A percentile compares a stretch with the other conserved stretches of the same genome.
Evolutionary conservation across 163 green algal genomes (phyloP).

Genomic region (Scenedesmus sp.): DNA sequence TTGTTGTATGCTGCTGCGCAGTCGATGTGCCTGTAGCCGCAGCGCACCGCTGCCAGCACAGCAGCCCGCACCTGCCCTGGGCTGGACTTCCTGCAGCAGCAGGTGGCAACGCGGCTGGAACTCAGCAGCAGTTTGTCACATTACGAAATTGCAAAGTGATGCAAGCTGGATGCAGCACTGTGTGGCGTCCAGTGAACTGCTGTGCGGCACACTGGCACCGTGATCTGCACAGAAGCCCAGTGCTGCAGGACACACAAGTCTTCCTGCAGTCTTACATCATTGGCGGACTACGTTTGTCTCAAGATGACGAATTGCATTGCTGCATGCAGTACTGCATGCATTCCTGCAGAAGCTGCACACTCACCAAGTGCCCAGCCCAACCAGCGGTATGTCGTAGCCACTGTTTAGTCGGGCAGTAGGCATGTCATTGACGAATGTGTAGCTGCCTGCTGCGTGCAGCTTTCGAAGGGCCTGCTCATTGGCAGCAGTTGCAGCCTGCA

Average conservation of each 20-base stretch:
- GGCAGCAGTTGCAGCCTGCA: constrained; percentile 6
- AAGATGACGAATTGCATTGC: neutral
- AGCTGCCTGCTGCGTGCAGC: constrained; percentile 2
- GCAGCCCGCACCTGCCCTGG: constrained; percentile 51
- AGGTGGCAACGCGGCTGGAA: neutral
- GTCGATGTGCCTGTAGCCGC: constrained; percentile 90
- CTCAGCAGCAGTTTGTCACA: neutral
- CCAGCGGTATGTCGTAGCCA: constrained; percentile 26
- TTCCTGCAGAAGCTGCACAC: neutral
- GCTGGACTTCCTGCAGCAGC: constrained; percentile 26
- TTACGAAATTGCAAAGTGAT: too few relatives aligned
- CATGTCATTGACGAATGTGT: constrained; percentile 27
- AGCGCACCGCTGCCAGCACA: constrained; percentile 73
- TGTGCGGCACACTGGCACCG: too few relatives aligned
- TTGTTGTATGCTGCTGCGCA: constrained; percentile 85
- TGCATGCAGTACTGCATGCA: neutral
- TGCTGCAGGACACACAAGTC: too few relatives aligned
- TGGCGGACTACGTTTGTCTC: neutral
- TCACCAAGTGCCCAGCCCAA: constrained; percentile 51
- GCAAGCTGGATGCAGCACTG: neutral
- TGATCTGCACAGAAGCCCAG: too few relatives aligned
- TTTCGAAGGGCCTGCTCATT: constrained; percentile 2
- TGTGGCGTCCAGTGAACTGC: neutral
- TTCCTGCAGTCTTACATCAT: neutral
- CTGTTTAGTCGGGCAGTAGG: constrained; percentile 19